Conservation (phyloP, 73 alveolate species). For the Paramecium sonneborni region DNA sequence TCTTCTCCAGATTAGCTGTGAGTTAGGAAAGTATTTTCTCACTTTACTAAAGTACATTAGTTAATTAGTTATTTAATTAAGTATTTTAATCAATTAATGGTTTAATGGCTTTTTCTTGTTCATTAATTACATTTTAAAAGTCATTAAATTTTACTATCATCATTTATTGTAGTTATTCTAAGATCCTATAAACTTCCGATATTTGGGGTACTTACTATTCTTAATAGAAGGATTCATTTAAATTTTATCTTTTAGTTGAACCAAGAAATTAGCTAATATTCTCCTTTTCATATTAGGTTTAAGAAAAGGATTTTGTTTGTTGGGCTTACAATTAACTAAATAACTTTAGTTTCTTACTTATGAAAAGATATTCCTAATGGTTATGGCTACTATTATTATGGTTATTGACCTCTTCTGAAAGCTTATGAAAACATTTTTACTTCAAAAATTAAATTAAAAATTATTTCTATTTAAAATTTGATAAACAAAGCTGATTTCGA, state of each 20-base stretch:
- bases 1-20: not conserved
- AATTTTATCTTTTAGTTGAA: not conserved
- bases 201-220: not conserved
- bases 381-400: not conserved
- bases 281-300: conserved; percentile 7
- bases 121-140: not conserved
- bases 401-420: conserved; percentile 2
- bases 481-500: not conserved
- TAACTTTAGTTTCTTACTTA: not conserved
- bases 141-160: not conserved
- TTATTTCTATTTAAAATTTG: not conserved
- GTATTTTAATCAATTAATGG: not conserved
- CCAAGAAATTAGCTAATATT: not conserved
- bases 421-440: conserved; percentile 10
- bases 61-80: not conserved
- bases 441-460: not conserved
- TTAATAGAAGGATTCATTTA: not conserved
- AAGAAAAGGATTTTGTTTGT: not conserved
- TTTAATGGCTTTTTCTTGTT: not conserved
- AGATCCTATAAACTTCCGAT: not conserved
- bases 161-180: not conserved
- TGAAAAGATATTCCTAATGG: not conserved
- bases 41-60: not conserved
- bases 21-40: not conserved
- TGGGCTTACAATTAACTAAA: not conserved